Evolutionary conservation across 2,329 filamentous ascomycete genomes (phyloP).

Genomic region (Trichoderma sp.): DNA sequence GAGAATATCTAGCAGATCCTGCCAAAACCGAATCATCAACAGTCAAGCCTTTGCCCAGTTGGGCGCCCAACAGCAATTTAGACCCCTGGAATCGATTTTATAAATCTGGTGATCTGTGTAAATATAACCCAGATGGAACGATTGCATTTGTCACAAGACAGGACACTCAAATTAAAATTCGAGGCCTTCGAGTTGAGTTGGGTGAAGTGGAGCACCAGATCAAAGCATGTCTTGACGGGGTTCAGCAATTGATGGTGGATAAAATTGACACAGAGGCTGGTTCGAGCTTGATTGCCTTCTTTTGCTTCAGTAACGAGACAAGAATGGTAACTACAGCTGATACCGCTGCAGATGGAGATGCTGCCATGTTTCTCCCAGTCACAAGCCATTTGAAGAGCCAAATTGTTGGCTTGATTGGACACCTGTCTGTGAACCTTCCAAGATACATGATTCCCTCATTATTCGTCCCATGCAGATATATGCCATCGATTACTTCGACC

Average conservation of each 20-base stretch:
- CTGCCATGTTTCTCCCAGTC: neutral
- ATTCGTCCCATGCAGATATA: conserved; percentile 16
- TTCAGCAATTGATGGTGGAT: conserved; percentile 7
- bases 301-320: conserved; percentile 5
- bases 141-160: conserved; percentile 5
- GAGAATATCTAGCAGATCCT: conserved; percentile 13
- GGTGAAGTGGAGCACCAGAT: conserved; percentile 17
- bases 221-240: neutral
- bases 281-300: conserved; percentile 8
- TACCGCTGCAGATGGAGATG: neutral
- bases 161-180: conserved; percentile 18
- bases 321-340: neutral
- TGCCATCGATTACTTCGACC: conserved; percentile 2
- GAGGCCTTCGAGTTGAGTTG: conserved; percentile 14
- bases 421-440: neutral
- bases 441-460: conserved; percentile 12
- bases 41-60: neutral
- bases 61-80: neutral
- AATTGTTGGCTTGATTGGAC: neutral
- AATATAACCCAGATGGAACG: conserved; percentile 17
- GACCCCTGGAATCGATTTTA: conserved; percentile 4
- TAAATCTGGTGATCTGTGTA: conserved; percentile 10
- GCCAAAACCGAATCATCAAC: neutral
- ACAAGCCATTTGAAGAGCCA: neutral
- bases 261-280: neutral